Evolutionary conservation across 495 filamentous ascomycete genomes (phyloP), one percentile per base, ranked within the genome.

Genomic region (Tuber aestivum): DNA sequence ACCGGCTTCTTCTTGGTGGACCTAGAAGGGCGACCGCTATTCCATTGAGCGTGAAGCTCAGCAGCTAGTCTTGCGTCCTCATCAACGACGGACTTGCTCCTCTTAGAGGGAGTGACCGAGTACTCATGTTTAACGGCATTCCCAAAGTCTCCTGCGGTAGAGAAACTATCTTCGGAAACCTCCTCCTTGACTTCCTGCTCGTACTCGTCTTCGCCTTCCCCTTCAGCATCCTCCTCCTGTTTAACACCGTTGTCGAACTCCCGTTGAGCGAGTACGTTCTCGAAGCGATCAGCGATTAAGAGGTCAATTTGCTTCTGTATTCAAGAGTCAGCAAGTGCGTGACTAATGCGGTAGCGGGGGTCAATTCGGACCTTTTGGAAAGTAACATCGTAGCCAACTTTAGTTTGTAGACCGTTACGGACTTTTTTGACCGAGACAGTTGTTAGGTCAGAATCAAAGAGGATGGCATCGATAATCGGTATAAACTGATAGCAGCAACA

Each of bases 381-480:
- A 73, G 90, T 91, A 82, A 97, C 88, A 84, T 99, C 94, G 86
- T 93, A 89, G 74, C 91, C 89, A 56, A 94, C 87, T 20, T 86
- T 80, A 56, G 86, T 87, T 75, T 88, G 89, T 9, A 99, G 87
- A 40, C 91, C 92, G 84, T 93, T 92, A 77, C 95, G 92, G 80
- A 98, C 93, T 83, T 91, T 90, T 86, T 98, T 98, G 78, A 93
- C 92, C 40, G 95, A 96, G 76, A 99, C 91, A 45, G 94, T 97
- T 74, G 91, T 89, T 68, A 99, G 89, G 80, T 99, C 94, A 77
- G 92, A 92, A 41, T 87, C 87, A 21, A 88, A 88, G 37, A 99
- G 87, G 79, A 99, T 97, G n/a, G 86, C 88, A 83, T 99, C 95
- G 83, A 99, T 97, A 85, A 97, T 92, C 78, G 88, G 88, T 70